Base-by-base conservation (phyloP, 2,329 filamentous ascomycete species). In the Colletotrichum phormii region DNA sequence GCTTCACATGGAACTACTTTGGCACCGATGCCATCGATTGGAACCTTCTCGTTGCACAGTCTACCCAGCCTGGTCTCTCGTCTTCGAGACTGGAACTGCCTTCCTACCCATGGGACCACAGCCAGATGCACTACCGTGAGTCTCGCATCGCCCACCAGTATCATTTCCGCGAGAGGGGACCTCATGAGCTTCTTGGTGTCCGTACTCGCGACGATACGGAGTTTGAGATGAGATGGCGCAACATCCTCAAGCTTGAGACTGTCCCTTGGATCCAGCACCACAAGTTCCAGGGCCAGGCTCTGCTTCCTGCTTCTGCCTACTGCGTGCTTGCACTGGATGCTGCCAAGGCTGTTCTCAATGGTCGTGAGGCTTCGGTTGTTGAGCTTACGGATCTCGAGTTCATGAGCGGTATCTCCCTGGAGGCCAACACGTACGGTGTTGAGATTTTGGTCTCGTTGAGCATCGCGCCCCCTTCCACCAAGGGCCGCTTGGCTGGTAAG, bases 281-380 rank as follows among this genome's bases (percentile, higher is more conserved):
- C 64, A 71, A 75, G 26, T 67, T 78, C 59, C 79, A 84, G 31
- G 77, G 78, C 3, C 77, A 85, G 53, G 78, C 81, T 15, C 77
- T 89, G 8, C 86, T 87, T 63, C 87, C 87, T 0, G 83, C 77
- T 1, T 82, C 86, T 0, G 85, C 80, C 0, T 88, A 86, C 75
- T 65, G 86, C 1, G 78, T 80, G 18, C 84, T 86, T 77, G 84
- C 82, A 0, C 77, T 85, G 0, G 86, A 88, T 69, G 86, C 86
- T 3, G 82, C 83, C 1, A 78, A 75, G 3, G 75, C 72, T 1
- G 74, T 81, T 1, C 53, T 81, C 6, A 75, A 72, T 0, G 77
- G 76, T 1, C 77, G 77, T 0, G 15, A 59, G 0, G 80, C 79
- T 0, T 76, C 78, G 0, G 22, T 81, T 0, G 66, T 83, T 5